Conservation (phyloP, 352 stramenopile species). For the Aphanomyces invadans region DNA sequence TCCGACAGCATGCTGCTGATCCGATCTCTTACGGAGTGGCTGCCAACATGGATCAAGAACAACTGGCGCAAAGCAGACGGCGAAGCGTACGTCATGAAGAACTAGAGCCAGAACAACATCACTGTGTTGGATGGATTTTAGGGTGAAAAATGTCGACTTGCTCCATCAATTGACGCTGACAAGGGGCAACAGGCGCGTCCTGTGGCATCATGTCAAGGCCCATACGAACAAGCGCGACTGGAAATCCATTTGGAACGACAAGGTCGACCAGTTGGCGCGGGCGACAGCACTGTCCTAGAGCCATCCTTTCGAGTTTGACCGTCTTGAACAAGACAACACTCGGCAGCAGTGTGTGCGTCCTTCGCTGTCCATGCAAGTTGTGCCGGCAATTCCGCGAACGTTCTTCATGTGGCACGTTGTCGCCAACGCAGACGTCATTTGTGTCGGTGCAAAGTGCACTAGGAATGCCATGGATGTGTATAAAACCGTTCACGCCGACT, state of each 20-base stretch:
- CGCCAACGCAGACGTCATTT: no score
- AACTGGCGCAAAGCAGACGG: conserved; percentile 57
- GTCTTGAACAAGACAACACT: no score
- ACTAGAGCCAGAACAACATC: no score
- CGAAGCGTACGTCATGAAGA: conserved; percentile 17
- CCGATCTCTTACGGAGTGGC: conserved; percentile 70
- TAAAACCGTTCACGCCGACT: no score
- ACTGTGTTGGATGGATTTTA: background rate
- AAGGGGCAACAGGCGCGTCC: conserved; percentile 37
- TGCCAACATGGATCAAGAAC: conserved; percentile 30
- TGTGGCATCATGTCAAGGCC: conserved; percentile 62
- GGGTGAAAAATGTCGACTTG: conserved; percentile 57
- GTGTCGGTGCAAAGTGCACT: no score
- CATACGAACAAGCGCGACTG: conserved; percentile 49
- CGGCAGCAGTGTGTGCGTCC: no score
- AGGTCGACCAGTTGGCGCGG: conserved; percentile 44
- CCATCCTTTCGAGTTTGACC: no score
- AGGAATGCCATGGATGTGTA: no score
- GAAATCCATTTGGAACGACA: conserved; percentile 69
- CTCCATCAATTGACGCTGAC: conserved; percentile 46
- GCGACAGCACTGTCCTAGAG: background rate
- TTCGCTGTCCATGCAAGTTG: no score
- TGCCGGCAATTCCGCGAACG: no score
- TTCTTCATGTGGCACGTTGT: no score
- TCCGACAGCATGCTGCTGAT: conserved; percentile 75